Percentiles rank a stretch among this genome's conserved stretches.
Conservation (phyloP, 2,329 filamentous ascomycete genomes). For the Xylaria arbuscula region DNA sequence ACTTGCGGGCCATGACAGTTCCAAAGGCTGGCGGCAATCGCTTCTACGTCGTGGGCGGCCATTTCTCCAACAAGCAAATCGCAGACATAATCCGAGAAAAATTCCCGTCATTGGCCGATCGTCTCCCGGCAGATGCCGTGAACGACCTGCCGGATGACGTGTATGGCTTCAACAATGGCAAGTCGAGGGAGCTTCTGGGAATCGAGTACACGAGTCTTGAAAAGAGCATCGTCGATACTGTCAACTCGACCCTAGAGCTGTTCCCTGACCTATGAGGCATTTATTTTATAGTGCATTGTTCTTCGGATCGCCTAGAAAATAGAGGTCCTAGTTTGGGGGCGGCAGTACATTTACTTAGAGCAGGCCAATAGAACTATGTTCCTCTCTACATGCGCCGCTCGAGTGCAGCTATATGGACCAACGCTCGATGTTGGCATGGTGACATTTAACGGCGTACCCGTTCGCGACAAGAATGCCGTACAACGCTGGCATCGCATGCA, state of each 20-base stretch:
- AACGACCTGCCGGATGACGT: conserved; percentile 60
- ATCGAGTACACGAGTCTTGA: conserved; percentile 69
- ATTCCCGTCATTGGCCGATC: conserved; percentile 63
- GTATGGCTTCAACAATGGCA: conserved; percentile 66
- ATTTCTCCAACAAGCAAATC: conserved; percentile 71
- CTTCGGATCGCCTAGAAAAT: not conserved
- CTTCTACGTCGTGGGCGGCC: conserved; percentile 71
- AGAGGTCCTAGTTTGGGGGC: not conserved
- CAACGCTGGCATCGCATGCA: not conserved
- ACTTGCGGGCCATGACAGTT: conserved; percentile 69
- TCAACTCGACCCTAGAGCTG: conserved; percentile 54
- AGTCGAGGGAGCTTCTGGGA: conserved; percentile 66
- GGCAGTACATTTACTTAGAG: not conserved
- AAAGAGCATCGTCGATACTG: conserved; percentile 69
- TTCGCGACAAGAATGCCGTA: conserved; percentile 5
- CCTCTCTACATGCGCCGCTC: not conserved
- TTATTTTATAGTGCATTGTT: not conserved
- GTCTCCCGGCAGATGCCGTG: conserved; percentile 55
- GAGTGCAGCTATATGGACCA: conserved; percentile 1
- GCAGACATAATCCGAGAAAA: conserved; percentile 65
- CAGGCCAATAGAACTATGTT: conserved; percentile 1
- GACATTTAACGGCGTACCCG: not conserved
- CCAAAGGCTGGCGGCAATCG: conserved; percentile 69
- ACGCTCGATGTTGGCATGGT: not conserved
- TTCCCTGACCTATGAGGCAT: conserved; percentile 15